Evolutionary conservation across 169 alveolate genomes (phyloP), one percentile per base, ranked within the genome.

Genomic region (Plasmodium knowlesi): DNA sequence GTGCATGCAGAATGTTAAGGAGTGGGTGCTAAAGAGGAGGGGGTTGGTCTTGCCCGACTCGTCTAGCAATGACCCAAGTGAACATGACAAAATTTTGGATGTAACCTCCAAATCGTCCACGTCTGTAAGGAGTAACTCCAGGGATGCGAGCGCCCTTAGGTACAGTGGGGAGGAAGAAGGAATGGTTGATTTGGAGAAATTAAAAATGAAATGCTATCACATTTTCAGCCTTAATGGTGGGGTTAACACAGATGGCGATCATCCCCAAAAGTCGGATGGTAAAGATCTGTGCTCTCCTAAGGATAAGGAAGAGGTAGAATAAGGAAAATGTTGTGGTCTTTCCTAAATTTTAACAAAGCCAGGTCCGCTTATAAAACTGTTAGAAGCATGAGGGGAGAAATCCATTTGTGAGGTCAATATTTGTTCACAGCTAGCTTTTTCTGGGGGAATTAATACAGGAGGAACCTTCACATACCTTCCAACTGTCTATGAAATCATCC

Each of bases 1-100:
- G 0, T 90, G 94, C 82, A 22, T 90, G 25, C 70, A 90, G 74
- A 50, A 90, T 90, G 84, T 81, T 19, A 28, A 73, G 37, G 94
- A 90, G 12, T 90, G 91, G 90, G 34, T 81, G 8, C 19, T 53
- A 30, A 72, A 80, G n/a, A 90, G 78, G 83, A 80, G 90, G 54
- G 94, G 94, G 30, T 34, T 90, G 54, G 61, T n/a, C 3, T 50
- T 90, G 37, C 83, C 91, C 8, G 70, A 80, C 25, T 78, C 73
- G 73, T n/a, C 22, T 1, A 19, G 73, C 30, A 57, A 32, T 12
- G n/a, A 57, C 73, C 12, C 73, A 16, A 57, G 30, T 57, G 73
- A 57, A 32, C 5, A 57, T 16, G 73, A 57, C 73, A 4, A 30
- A 5, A 22, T 14, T 9, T 28, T 50, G n/a, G 22, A 1, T 10